Conservation (phyloP, 1,139 yeast genomes). For the Debaryomycetaceae sp. region DNA sequence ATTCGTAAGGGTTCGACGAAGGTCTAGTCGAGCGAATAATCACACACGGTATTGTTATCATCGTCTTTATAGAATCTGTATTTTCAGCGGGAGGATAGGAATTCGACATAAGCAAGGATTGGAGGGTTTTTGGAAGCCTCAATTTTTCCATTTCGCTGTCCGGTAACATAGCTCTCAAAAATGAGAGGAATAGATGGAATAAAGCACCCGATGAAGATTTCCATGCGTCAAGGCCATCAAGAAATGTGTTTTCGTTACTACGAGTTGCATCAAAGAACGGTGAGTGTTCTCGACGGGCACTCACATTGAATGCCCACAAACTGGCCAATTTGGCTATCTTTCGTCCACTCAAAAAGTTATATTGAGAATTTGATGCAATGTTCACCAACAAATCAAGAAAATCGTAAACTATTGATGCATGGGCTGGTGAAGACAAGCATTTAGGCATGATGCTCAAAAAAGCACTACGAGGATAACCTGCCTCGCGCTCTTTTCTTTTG, state of each 20-base stretch:
- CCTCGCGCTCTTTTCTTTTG: conserved; percentile 60
- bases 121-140: conserved; percentile 62
- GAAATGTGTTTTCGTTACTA: conserved; percentile 44
- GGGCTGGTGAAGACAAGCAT: conserved; percentile 78
- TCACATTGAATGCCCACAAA: conserved; percentile 74
- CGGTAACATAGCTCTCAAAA: conserved; percentile 76
- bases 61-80: conserved; percentile 32
- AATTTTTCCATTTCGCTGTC: conserved; percentile 54
- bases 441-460: conserved; percentile 80
- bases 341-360: conserved; percentile 74
- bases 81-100: conserved; percentile 59
- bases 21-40: conserved; percentile 61
- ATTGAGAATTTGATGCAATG: conserved; percentile 78
- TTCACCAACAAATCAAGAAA: conserved; percentile 78
- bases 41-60: conserved; percentile 55
- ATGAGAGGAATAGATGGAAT: conserved; percentile 75
- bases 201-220: conserved; percentile 80
- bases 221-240: conserved; percentile 77
- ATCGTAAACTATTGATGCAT: conserved; percentile 85
- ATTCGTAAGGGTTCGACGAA: conserved; percentile 46
- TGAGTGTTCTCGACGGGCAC: conserved; percentile 15
- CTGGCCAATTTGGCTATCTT: conserved; percentile 82
- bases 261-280: conserved; percentile 43
- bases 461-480: conserved; percentile 65
- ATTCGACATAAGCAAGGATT: conserved; percentile 56